Evolutionary conservation across 345 rosid genomes (phyloP).

Genomic region (Gossypium raimondii): DNA sequence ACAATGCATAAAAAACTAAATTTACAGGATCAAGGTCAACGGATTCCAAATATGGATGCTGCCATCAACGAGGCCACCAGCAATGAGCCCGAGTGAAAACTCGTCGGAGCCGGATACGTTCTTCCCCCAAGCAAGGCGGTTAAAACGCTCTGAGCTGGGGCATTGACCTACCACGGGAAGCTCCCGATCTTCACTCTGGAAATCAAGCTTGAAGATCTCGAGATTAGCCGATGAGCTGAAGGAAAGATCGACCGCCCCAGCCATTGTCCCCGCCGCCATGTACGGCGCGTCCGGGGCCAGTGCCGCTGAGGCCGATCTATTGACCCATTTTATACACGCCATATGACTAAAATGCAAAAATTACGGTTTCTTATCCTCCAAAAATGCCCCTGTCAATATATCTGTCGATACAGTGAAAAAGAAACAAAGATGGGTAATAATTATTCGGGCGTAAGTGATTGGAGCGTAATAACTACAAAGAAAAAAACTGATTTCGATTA

Average conservation of each 20-base stretch:
- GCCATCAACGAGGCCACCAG: slow-evolving; percentile 96
- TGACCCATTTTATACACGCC: slow-evolving; percentile 90
- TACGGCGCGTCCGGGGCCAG: slow-evolving; percentile 90
- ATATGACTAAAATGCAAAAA: slow-evolving; percentile 22
- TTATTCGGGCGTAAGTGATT: neutral
- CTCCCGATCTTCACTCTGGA: slow-evolving; percentile 84
- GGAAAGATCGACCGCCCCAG: slow-evolving; percentile 93
- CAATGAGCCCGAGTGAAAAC: slow-evolving; percentile 75
- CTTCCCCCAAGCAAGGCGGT: slow-evolving; percentile 85
- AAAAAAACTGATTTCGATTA: neutral
- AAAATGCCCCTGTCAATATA: neutral
- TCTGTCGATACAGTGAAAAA: neutral
- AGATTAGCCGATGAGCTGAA: slow-evolving; percentile 87
- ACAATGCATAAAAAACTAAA: neutral
- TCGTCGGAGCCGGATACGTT: slow-evolving; percentile 84
- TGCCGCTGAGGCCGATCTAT: slow-evolving; percentile 90
- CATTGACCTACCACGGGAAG: slow-evolving; percentile 68
- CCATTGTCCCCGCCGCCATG: slow-evolving; percentile 99
- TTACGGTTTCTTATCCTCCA: neutral
- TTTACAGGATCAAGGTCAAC: slow-evolving; percentile 63
- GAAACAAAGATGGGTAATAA: neutral
- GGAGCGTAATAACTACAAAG: neutral
- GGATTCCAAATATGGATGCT: slow-evolving; percentile 91
- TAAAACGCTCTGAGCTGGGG: slow-evolving; percentile 93
- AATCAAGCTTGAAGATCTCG: slow-evolving; percentile 95